Base-by-base conservation (phyloP, 1,284 basidiomycete species). In the Cutaneotrichosporon sp. region DNA sequence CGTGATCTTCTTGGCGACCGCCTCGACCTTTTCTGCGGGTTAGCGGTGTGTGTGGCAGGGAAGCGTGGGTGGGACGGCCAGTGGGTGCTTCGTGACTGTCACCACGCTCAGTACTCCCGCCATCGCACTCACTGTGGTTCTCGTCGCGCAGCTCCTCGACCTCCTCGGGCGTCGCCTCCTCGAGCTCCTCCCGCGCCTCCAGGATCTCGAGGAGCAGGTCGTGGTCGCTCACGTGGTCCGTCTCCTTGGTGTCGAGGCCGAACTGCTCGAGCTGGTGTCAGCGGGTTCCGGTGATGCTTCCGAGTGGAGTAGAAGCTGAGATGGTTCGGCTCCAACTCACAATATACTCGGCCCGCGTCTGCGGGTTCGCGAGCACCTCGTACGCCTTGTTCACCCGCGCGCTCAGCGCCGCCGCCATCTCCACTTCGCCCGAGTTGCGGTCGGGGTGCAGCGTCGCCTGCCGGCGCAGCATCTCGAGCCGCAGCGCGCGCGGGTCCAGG, bases 181-280 rank as follows among this genome's bases (percentile, higher is more conserved):
- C 91, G 27, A 97, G 83, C 46, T 83, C 83, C 79, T 95, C 92
- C 50, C 91, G 80, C n/a, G 83, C 84, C 68, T 92, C 88, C 84
- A 97, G 87, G 49, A 95, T 85, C 69, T 90, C 86, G 75, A 84
- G 83, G 62, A 97, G 83, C 53, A 97, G 84, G 52, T 82, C 84
- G 34, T 85, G 80, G 73, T 95, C 90, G 8, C 89, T 86, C 29
- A 90, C 75, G 56, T 87, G 84, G 68, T 97, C 93, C n/a, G 81
- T 82, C 78, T 95, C 93, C 3, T 82, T 81, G 31, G 87, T 82
- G 10, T 83, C 82, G 36, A 85, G 67, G 8, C 87, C 86, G 67
- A 90, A 84, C 56, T 82, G 81, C 29, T 83, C 79, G 14, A 95
- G 83, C 79, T 81, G 65, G 13, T n/a, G 45, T 43, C 27, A 56